These are phyloP conservation scores for Trametes cubensis DNA, from an alignment of 768 basidiomycete species.

Conservation along the genomic window DNA sequence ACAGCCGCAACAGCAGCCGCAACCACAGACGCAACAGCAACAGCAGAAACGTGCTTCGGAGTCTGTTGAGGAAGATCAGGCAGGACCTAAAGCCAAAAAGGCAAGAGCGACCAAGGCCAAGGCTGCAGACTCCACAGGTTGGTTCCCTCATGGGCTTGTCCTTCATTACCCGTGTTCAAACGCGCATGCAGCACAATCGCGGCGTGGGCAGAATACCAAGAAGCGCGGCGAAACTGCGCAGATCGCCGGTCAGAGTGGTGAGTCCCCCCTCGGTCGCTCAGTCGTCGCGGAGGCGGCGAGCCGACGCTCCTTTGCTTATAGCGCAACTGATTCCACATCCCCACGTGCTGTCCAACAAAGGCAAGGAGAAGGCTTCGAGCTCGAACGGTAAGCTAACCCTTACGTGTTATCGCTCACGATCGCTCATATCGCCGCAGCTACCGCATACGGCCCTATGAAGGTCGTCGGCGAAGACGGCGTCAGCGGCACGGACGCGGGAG, in stretches of 20 bases:
- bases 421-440: conserved; percentile 16
- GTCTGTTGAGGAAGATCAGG: conserved; percentile 43
- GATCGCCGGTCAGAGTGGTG: conserved; percentile 67
- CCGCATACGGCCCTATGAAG: conserved; percentile 30
- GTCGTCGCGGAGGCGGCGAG: conserved; percentile 15
- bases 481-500: conserved; percentile 31
- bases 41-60: conserved; percentile 42
- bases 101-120: conserved; percentile 42
- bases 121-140: conserved; percentile 38
- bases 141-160: conserved; percentile 16
- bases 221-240: conserved; percentile 73
- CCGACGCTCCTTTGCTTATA: conserved; percentile 8
- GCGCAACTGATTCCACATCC: conserved; percentile 42
- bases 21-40: background rate
- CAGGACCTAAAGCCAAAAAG: conserved; percentile 51
- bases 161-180: background rate
- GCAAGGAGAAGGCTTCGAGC: conserved; percentile 45
- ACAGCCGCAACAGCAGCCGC: conserved; percentile 33
- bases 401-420: conserved; percentile 31
- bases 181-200: conserved; percentile 41
- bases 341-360: conserved; percentile 41
- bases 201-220: conserved; percentile 71
- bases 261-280: conserved; percentile 22
- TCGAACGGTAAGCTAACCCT: conserved; percentile 12
- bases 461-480: conserved; percentile 38